Evolutionary conservation across 768 basidiomycete species (phyloP).

Genomic region (Lanmaoa pseudosensibilis): DNA sequence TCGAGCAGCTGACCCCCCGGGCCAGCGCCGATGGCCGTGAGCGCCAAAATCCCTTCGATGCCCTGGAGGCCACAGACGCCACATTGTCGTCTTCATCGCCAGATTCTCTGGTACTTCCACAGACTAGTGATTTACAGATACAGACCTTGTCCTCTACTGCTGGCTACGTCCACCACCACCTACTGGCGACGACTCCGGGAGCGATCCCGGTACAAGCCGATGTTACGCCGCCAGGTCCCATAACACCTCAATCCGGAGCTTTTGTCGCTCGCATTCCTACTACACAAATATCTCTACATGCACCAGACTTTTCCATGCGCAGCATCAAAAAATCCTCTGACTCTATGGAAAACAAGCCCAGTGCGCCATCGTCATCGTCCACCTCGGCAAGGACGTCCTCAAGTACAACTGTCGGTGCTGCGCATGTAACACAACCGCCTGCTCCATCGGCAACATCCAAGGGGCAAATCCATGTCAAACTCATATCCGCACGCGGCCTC

Average conservation of each 20-base stretch:
- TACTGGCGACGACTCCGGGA: constrained; percentile 25
- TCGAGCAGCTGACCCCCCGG: constrained; percentile 63
- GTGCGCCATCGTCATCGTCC: constrained; percentile 43
- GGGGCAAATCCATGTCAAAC: constrained; percentile 93
- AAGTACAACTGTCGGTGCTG: constrained; percentile 17
- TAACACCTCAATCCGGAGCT: constrained; percentile 47
- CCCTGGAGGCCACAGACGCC: constrained; percentile 34
- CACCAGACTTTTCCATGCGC: constrained; percentile 81
- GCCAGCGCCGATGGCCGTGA: constrained; percentile 43
- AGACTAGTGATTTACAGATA: constrained; percentile 7
- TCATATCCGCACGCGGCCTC: constrained; percentile 87
- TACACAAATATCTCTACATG: constrained; percentile 75
- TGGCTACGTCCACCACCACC: constrained; percentile 31
- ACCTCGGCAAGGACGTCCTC: constrained; percentile 38
- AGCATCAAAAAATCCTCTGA: constrained; percentile 46
- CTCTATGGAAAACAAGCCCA: constrained; percentile 37
- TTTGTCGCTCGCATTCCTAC: constrained; percentile 55
- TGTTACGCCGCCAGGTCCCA: constrained; percentile 45
- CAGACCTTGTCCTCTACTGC: constrained; percentile 17
- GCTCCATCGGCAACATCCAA: constrained; percentile 40
- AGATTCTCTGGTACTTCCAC: constrained; percentile 9
- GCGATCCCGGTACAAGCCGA: constrained; percentile 30
- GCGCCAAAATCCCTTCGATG: constrained; percentile 65
- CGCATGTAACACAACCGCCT: constrained; percentile 27
- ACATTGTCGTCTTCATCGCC: constrained; percentile 21